phyloP scores from a whole-genome alignment of 2,329 filamentous ascomycete genomes.

The Verticillium albo-atrum region DNA sequence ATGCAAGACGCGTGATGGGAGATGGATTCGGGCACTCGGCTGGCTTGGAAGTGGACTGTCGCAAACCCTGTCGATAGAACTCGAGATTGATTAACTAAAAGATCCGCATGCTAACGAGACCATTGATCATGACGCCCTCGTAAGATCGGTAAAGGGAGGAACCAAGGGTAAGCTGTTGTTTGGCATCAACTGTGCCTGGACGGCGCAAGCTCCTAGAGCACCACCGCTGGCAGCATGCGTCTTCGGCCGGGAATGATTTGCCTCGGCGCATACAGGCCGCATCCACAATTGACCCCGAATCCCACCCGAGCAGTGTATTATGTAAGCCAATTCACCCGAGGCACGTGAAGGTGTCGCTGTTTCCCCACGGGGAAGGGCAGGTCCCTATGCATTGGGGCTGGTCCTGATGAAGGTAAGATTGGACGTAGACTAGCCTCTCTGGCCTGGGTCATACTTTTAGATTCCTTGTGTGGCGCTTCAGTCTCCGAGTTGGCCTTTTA shows the following conservation, averaged over 20 bases:
- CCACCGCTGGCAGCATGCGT: neutral
- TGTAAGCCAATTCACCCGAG: neutral
- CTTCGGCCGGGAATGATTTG: conserved; percentile 2
- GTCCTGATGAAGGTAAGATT: no score
- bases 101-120: neutral
- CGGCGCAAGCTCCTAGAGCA: neutral
- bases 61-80: neutral
- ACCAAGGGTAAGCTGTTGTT: neutral
- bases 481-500: no score
- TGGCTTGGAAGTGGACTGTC: neutral
- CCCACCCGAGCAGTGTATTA: neutral
- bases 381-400: no score
- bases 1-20: neutral
- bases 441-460: no score
- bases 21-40: neutral
- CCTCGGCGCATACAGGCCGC: conserved; percentile 1
- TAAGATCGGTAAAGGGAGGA: neutral
- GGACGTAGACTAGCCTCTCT: no score
- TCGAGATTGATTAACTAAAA: neutral
- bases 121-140: neutral
- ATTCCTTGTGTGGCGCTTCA: no score
- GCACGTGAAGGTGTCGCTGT: neutral
- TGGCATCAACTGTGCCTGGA: neutral
- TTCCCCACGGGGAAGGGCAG: neutral
- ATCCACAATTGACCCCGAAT: neutral